A percentile compares a stretch with the other conserved stretches of the same genome.
These are phyloP conservation scores for Boechera retrofracta DNA, from an alignment of 345 rosid genomes.

Conservation along the genomic window DNA sequence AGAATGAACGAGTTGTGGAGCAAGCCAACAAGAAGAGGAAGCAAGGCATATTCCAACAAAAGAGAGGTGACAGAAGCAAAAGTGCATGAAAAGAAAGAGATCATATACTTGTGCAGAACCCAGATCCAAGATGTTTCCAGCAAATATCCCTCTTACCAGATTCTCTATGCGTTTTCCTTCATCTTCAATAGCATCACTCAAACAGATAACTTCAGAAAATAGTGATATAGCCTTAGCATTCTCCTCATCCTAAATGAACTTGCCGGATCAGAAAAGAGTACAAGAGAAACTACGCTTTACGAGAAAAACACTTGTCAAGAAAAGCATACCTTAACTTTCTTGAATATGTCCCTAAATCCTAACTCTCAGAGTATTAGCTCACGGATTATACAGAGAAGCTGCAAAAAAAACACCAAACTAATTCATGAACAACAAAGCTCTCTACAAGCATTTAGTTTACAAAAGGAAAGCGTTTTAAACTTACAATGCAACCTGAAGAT, in stretches of 20 bases:
- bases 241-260: constrained; percentile 78
- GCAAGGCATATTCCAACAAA: background rate
- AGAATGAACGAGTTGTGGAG: no score
- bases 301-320: background rate
- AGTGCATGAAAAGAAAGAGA: background rate
- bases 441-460: constrained; percentile 1
- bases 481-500: constrained; percentile 72
- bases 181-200: constrained; percentile 78
- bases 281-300: background rate
- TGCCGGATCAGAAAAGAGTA: constrained; percentile 13
- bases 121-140: constrained; percentile 96
- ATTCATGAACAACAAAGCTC: constrained; percentile 19
- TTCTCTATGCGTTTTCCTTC: constrained; percentile 68
- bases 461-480: constrained; percentile 21
- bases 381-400: constrained; percentile 92
- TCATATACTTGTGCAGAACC: constrained; percentile 89
- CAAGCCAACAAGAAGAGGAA: no score
- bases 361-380: constrained; percentile 88
- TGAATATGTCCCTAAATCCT: constrained; percentile 96
- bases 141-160: constrained; percentile 87
- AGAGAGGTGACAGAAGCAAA: constrained; percentile 2
- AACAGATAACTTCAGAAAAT: constrained; percentile 70
- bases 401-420: constrained; percentile 17
- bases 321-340: constrained; percentile 81
- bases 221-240: constrained; percentile 95